Percentiles rank a stretch among this genome's conserved stretches.
Evolutionary conservation across 2,329 filamentous ascomycete species (phyloP).

Genomic region (Calonectria pseudoreteaudii): DNA sequence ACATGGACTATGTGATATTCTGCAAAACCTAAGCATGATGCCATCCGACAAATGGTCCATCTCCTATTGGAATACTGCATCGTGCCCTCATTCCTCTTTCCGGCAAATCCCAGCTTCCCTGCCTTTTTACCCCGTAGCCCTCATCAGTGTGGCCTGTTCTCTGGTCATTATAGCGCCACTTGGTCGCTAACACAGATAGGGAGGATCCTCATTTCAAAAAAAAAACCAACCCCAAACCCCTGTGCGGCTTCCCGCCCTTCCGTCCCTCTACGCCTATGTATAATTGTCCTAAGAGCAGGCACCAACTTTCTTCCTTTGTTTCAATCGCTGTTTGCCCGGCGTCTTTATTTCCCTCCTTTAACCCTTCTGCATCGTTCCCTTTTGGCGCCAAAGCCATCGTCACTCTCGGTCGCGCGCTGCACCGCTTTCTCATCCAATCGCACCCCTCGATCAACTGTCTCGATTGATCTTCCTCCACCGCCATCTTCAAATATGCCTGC

Average conservation of each 20-base stretch:
- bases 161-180: slow-evolving; percentile 44
- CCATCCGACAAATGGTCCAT: slow-evolving; percentile 20
- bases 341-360: slow-evolving; percentile 3
- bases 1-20: not conserved
- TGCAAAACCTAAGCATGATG: slow-evolving; percentile 12
- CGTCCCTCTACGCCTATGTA: slow-evolving; percentile 20
- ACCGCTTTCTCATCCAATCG: slow-evolving; percentile 21
- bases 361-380: not conserved
- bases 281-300: slow-evolving; percentile 11
- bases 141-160: slow-evolving; percentile 41
- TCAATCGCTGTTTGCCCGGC: slow-evolving; percentile 23
- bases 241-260: slow-evolving; percentile 34
- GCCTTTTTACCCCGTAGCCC: slow-evolving; percentile 21
- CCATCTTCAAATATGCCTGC: slow-evolving; percentile 72
- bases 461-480: slow-evolving; percentile 27
- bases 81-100: slow-evolving; percentile 16
- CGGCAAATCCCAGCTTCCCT: slow-evolving; percentile 29
- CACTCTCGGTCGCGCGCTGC: slow-evolving; percentile 24
- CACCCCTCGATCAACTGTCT: slow-evolving; percentile 15
- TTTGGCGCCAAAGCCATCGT: slow-evolving; percentile 7
- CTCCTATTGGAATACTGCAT: slow-evolving; percentile 31
- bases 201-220: slow-evolving; percentile 47
- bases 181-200: slow-evolving; percentile 40
- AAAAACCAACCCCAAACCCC: slow-evolving; percentile 40
- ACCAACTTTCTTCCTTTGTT: slow-evolving; percentile 10